phyloP scores from a whole-genome alignment of 345 rosid genomes.

The Citrus cavaleriei region DNA sequence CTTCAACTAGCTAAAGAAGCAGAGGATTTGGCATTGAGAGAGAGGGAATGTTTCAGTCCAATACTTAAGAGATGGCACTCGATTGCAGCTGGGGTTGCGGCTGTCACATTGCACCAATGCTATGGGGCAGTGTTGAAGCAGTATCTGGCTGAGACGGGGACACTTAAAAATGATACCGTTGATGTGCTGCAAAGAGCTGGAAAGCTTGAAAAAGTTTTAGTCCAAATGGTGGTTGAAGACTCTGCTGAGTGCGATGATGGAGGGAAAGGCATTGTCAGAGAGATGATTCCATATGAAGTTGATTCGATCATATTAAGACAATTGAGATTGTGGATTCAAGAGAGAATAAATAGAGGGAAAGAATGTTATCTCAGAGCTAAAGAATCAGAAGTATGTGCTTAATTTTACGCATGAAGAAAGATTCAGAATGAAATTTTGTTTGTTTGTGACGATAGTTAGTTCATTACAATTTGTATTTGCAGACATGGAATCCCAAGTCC shows the following conservation, averaged over 20 bases:
- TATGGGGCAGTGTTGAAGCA: conserved; percentile 72
- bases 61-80: conserved; percentile 76
- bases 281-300: conserved; percentile 90
- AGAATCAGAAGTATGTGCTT: conserved; percentile 68
- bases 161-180: conserved; percentile 49
- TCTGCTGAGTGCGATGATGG: conserved; percentile 81
- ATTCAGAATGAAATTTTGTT: neutral
- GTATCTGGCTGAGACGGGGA: conserved; percentile 48
- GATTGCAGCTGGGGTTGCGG: conserved; percentile 59
- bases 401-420: neutral
- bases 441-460: neutral
- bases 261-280: conserved; percentile 66
- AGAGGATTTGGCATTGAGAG: conserved; percentile 71
- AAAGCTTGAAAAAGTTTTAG: conserved; percentile 75
- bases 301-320: conserved; percentile 54
- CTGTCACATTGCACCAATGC: conserved; percentile 65
- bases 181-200: conserved; percentile 73
- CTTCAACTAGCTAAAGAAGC: conserved; percentile 68
- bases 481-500: conserved; percentile 98
- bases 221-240: conserved; percentile 89
- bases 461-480: conserved; percentile 3
- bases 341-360: conserved; percentile 41
- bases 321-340: conserved; percentile 65
- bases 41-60: conserved; percentile 73
- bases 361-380: conserved; percentile 50